These are phyloP conservation scores for Pyrenopolyporus hunteri DNA, from an alignment of 495 filamentous ascomycete genomes.

Conservation along the genomic window DNA sequence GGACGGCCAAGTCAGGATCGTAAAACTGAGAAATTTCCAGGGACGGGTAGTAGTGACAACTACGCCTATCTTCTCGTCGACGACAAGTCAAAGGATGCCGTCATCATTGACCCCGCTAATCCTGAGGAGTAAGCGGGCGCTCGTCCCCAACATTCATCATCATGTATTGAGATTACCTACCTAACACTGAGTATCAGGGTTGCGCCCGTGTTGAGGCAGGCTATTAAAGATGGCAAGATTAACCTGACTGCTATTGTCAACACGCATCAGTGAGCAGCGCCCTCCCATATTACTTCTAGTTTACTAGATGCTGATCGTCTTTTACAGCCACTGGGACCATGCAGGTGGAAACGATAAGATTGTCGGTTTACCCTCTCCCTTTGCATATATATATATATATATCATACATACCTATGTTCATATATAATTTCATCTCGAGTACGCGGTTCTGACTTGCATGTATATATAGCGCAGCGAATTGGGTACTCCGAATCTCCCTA, in stretches of 20 bases:
- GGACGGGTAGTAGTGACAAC: constrained; percentile 89
- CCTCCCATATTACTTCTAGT: not conserved
- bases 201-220: constrained; percentile 74
- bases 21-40: constrained; percentile 51
- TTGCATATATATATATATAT: not conserved
- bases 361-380: constrained; percentile 49
- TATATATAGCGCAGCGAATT: constrained; percentile 69
- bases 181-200: constrained; percentile 64
- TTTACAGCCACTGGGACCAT: constrained; percentile 86
- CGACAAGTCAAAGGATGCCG: constrained; percentile 87
- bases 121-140: constrained; percentile 75
- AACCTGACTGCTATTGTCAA: constrained; percentile 91
- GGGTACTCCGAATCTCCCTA: constrained; percentile 58
- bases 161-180: not conserved
- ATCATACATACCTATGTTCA: no score
- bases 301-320: constrained; percentile 3
- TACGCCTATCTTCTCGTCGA: constrained; percentile 96
- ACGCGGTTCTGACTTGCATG: constrained; percentile 8
- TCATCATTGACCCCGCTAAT: constrained; percentile 93
- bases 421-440: no score
- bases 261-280: constrained; percentile 84
- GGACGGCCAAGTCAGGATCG: not conserved
- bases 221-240: constrained; percentile 72
- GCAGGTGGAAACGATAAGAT: constrained; percentile 88
- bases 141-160: not conserved